Conservation (phyloP, 2,329 filamentous ascomycete species). For the Cryphonectria radicalis region DNA sequence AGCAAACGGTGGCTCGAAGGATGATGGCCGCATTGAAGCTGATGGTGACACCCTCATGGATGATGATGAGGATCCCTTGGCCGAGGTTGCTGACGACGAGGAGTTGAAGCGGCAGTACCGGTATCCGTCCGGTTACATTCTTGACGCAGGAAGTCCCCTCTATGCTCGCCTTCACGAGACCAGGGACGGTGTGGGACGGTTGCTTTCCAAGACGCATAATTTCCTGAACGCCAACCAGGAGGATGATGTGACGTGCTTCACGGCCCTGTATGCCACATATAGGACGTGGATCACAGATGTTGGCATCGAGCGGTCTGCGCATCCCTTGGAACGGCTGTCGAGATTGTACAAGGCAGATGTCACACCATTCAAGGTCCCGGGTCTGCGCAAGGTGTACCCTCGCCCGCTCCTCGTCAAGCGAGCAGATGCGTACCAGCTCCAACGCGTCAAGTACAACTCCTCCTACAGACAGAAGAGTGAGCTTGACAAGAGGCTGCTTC, state of each 20-base stretch:
- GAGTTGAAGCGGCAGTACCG: constrained; percentile 84
- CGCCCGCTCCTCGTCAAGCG: constrained; percentile 89
- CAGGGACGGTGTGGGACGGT: constrained; percentile 77
- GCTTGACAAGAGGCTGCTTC: constrained; percentile 81
- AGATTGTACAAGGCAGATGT: constrained; percentile 86
- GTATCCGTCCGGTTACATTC: constrained; percentile 85
- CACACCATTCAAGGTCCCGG: constrained; percentile 91
- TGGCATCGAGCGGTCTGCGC: constrained; percentile 92
- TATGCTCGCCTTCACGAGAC: constrained; percentile 81
- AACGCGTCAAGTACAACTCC: constrained; percentile 92
- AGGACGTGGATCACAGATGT: constrained; percentile 97
- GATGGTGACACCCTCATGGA: constrained; percentile 49
- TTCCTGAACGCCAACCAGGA: constrained; percentile 86
- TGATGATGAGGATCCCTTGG: constrained; percentile 59
- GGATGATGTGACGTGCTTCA: constrained; percentile 96
- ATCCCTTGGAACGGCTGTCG: constrained; percentile 85
- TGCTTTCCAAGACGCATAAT: constrained; percentile 80
- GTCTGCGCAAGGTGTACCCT: constrained; percentile 89
- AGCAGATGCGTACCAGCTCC: constrained; percentile 91
- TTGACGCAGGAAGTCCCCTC: constrained; percentile 63
- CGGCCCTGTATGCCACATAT: constrained; percentile 88
- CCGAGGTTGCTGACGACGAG: constrained; percentile 75
- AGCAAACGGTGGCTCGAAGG: constrained; percentile 49
- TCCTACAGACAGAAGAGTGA: constrained; percentile 85
- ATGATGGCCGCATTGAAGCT: constrained; percentile 57